A percentile compares a stretch with the other conserved stretches of the same genome.
These are phyloP conservation scores for Emergomyces orientalis DNA, from an alignment of 2,329 filamentous ascomycete genomes.

Conservation along the genomic window DNA sequence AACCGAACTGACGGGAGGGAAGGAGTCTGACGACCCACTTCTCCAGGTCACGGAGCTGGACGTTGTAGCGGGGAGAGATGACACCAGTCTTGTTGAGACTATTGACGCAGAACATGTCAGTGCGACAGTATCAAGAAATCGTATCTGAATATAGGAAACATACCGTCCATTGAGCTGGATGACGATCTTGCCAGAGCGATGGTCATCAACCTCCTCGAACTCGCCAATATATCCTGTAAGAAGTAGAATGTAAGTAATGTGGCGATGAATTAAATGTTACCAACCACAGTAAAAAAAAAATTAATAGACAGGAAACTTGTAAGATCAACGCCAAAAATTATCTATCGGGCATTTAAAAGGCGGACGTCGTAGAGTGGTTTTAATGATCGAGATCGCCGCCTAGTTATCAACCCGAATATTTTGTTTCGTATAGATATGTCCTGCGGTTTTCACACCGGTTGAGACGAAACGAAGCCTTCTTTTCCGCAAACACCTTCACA, in stretches of 20 bases:
- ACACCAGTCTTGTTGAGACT: conserved; percentile 96
- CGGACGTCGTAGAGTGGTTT: conserved; percentile 67
- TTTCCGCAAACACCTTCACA: background rate
- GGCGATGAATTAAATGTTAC: conserved; percentile 88
- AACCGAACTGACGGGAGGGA: conserved; percentile 98
- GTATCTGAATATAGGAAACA: conserved; percentile 14
- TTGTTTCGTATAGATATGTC: conserved; percentile 1
- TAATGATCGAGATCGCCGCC: conserved; percentile 71
- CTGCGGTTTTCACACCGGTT: background rate
- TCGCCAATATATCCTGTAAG: conserved; percentile 89
- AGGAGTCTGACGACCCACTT: conserved; percentile 99
- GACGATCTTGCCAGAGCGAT: conserved; percentile 99
- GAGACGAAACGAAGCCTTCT: conserved; percentile 3
- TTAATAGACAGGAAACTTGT: conserved; percentile 69
- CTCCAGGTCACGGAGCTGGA: conserved; percentile 94
- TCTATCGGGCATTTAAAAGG: conserved; percentile 99
- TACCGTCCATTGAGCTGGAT: conserved; percentile 96
- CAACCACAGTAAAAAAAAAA: conserved; percentile 51
- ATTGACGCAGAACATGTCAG: conserved; percentile 7
- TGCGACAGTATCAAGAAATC: background rate
- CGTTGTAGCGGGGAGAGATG: conserved; percentile 99
- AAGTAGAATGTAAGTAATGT: conserved; percentile 58
- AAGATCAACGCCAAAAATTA: conserved; percentile 70
- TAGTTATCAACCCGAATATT: conserved; percentile 99
- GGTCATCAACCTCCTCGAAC: conserved; percentile 99